These are phyloP conservation scores for Lignosus rhinocerotis DNA, from an alignment of 1,284 basidiomycete species.

Conservation along the genomic window DNA sequence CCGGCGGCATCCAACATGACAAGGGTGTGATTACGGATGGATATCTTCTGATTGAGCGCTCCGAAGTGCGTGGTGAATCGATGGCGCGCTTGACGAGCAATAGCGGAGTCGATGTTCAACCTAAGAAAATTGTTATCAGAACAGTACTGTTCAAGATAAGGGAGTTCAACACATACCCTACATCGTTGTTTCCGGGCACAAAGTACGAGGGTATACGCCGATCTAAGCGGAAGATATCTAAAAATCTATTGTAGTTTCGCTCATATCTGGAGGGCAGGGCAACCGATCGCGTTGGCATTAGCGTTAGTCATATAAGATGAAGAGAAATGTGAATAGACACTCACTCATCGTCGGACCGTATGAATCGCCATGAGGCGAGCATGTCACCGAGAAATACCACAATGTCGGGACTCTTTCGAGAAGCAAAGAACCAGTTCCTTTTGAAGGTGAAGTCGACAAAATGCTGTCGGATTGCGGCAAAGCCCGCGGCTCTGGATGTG, in stretches of 20 bases:
- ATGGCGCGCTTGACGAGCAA: constrained; percentile 21
- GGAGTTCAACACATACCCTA: constrained; percentile 51
- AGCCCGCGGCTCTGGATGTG: constrained; percentile 42
- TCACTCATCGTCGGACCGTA: constrained; percentile 64
- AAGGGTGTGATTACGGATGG: constrained; percentile 70
- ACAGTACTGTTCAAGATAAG: neutral
- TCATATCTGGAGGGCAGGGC: constrained; percentile 51
- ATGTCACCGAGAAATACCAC: constrained; percentile 84
- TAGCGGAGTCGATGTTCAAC: constrained; percentile 24
- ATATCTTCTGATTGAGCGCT: constrained; percentile 51
- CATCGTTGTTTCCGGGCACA: constrained; percentile 86
- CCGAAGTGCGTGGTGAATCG: constrained; percentile 78
- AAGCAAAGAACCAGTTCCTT: constrained; percentile 74
- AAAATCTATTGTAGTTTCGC: constrained; percentile 60
- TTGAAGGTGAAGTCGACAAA: constrained; percentile 70
- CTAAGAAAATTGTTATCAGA: constrained; percentile 7
- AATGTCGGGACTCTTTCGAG: constrained; percentile 61
- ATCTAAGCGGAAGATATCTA: constrained; percentile 55
- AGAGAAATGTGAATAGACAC: constrained; percentile 1
- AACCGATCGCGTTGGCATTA: constrained; percentile 22
- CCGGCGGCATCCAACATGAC: constrained; percentile 76
- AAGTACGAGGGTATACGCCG: constrained; percentile 52
- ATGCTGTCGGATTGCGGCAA: constrained; percentile 47
- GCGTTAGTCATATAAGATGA: constrained; percentile 1
- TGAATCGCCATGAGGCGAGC: constrained; percentile 68